Evolutionary conservation across 352 stramenopile species (phyloP).

Genomic region (Phytophthora citricola): DNA sequence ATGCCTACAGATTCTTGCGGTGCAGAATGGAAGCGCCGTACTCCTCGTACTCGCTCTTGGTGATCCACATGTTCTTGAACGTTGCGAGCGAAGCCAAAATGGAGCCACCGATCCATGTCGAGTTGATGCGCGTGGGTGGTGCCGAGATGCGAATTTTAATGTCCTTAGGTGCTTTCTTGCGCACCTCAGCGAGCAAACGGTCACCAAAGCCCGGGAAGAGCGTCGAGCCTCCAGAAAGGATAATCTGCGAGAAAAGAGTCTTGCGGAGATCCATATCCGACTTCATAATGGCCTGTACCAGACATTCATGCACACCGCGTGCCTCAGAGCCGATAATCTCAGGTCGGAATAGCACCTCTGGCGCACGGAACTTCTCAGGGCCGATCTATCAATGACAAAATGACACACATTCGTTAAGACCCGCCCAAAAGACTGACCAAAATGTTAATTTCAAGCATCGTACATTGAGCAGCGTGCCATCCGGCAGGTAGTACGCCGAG

Average conservation of each 20-base stretch:
- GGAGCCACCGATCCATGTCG: slow-evolving; percentile 97
- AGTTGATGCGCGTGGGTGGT: slow-evolving; percentile 95
- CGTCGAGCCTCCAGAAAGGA: slow-evolving; percentile 95
- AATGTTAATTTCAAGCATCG: slow-evolving; percentile 3
- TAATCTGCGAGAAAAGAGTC: slow-evolving; percentile 94
- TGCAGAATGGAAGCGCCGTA: slow-evolving; percentile 97
- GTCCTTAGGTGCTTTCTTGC: slow-evolving; percentile 89
- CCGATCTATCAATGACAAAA: slow-evolving; percentile 55
- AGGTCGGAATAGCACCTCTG: slow-evolving; percentile 86
- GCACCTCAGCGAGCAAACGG: slow-evolving; percentile 94
- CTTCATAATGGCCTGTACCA: slow-evolving; percentile 96
- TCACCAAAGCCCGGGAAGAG: slow-evolving; percentile 96
- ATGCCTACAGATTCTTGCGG: slow-evolving; percentile 92
- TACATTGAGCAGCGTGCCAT: slow-evolving; percentile 87
- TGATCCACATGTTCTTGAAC: slow-evolving; percentile 99
- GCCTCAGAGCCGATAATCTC: slow-evolving; percentile 85
- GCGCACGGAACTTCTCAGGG: slow-evolving; percentile 81
- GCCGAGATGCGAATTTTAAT: slow-evolving; percentile 97
- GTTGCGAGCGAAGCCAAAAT: slow-evolving; percentile 97
- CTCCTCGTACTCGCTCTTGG: slow-evolving; percentile 98
- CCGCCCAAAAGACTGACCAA: neutral
- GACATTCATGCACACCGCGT: slow-evolving; percentile 85
- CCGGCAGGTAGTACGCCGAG: slow-evolving; percentile 82
- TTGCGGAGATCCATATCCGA: slow-evolving; percentile 97
- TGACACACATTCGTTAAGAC: neutral